Conservation (phyloP, 2,329 filamentous ascomycete species). For the Lasiodiplodia citricola region DNA sequence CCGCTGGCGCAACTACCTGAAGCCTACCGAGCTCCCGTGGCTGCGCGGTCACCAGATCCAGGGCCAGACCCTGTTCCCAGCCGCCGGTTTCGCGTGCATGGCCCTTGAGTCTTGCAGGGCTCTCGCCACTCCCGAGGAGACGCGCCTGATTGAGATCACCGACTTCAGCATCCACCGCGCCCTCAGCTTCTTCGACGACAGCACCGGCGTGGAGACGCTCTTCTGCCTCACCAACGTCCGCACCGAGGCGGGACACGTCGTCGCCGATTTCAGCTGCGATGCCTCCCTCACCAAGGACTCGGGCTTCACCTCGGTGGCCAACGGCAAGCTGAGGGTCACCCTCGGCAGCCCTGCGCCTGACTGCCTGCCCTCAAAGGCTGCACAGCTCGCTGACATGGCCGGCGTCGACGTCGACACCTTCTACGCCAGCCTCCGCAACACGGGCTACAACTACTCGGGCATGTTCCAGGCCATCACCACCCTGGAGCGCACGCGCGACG, state of each 20-base stretch:
- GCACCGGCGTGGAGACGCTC: constrained; percentile 9
- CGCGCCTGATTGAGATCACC: constrained; percentile 28
- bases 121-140: constrained; percentile 12
- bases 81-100: constrained; percentile 51
- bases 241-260: neutral
- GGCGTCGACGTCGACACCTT: constrained; percentile 26
- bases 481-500: constrained; percentile 27
- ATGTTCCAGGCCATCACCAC: constrained; percentile 4
- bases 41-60: constrained; percentile 27
- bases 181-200: constrained; percentile 27
- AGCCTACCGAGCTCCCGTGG: constrained; percentile 34
- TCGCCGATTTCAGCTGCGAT: too few relatives aligned
- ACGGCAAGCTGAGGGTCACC: constrained; percentile 10
- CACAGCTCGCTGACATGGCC: neutral
- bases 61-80: constrained; percentile 50
- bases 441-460: constrained; percentile 35
- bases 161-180: constrained; percentile 30
- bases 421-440: constrained; percentile 30
- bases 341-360: constrained; percentile 2
- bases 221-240: neutral
- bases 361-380: neutral
- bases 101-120: constrained; percentile 34
- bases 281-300: too few relatives aligned
- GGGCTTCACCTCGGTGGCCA: too few relatives aligned
- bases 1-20: constrained; percentile 35